These are phyloP conservation scores for Solanum hybrid DNA, from an alignment of 305 asterid genomes.

Conservation along the genomic window DNA sequence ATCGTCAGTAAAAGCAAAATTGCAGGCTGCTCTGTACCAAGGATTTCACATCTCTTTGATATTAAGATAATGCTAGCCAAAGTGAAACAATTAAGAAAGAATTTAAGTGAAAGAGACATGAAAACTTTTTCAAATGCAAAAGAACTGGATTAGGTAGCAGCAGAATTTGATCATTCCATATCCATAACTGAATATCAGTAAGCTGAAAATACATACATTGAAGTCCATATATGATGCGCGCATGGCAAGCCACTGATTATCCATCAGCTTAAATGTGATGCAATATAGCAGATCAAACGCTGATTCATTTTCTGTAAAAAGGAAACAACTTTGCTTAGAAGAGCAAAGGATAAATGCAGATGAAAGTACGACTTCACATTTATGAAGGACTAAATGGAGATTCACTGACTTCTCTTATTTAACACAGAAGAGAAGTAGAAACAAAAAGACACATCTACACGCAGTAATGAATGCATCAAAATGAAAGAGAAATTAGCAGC, in stretches of 20 bases:
- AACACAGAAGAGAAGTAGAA: not conserved
- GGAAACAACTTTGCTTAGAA: slow-evolving; percentile 8
- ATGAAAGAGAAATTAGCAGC: not conserved
- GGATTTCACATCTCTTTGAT: not conserved
- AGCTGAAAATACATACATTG: slow-evolving; percentile 47
- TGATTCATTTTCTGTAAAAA: slow-evolving; percentile 69
- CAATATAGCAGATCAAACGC: slow-evolving; percentile 97
- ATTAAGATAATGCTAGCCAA: not conserved
- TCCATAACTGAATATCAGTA: not conserved
- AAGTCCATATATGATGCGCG: slow-evolving; percentile 99
- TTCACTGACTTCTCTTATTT: not conserved
- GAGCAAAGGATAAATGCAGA: not conserved
- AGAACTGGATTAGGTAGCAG: not conserved
- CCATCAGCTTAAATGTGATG: slow-evolving; percentile 97
- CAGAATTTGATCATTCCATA: not conserved
- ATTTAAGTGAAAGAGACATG: not conserved
- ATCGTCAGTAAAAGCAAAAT: not conserved
- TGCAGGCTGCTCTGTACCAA: not conserved
- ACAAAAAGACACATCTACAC: not conserved
- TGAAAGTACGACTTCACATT: not conserved
- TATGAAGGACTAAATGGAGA: not conserved
- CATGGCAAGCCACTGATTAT: slow-evolving; percentile 92
- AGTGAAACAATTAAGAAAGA: not conserved
- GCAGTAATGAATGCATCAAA: not conserved
- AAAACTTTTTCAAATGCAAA: not conserved